Evolutionary conservation across 345 rosid species (phyloP), one percentile per base, ranked within the genome.

Genomic region (Pistacia integerrima): DNA sequence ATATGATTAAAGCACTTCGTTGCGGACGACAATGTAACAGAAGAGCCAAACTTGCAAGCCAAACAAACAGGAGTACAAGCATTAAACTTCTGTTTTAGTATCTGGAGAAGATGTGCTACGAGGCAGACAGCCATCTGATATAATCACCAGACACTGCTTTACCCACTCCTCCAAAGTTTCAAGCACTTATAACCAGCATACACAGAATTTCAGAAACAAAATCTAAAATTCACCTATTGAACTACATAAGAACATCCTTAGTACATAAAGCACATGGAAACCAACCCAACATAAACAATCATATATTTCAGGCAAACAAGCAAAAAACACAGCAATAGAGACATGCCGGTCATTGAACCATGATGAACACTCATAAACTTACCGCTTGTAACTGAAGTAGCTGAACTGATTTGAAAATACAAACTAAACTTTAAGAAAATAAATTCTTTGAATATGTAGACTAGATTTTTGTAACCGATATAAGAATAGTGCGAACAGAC

Each of bases 41-140:
- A 86, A 90, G 78, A 85, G 93, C 87, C 89, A 87, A 87, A 85
- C 90, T 88, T 79, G 91, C 80, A 83, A 70, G 41, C 80, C 86
- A 82, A 68, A 48, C n/a, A 79, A 52, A 78, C 18, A 67, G 74
- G 74, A 28, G 66, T 63, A 74, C 85, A 83, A 81, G 83, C 88
- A 89, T 87, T 89, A 88, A 41, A 76, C 79, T 76, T 84, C 84
- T 67, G 85, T 72, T 76, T 79, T 54, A 76, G 3, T 85, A 30
- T 91, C 48, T 46, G 87, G 85, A 85, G 88, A 82, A 80, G 87
- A 70, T 61, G 57, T 5, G 18, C 52, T 69, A 72, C 65, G 60
- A 67, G 87, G 84, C 76, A 67, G 57, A 48, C 70, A 85, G 82
- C 57, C 35, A 59, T 62, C 84, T 79, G 83, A 73, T 66, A 87